phyloP scores from a whole-genome alignment of 2,329 filamentous ascomycete genomes.

The Calonectria henricotiae region DNA sequence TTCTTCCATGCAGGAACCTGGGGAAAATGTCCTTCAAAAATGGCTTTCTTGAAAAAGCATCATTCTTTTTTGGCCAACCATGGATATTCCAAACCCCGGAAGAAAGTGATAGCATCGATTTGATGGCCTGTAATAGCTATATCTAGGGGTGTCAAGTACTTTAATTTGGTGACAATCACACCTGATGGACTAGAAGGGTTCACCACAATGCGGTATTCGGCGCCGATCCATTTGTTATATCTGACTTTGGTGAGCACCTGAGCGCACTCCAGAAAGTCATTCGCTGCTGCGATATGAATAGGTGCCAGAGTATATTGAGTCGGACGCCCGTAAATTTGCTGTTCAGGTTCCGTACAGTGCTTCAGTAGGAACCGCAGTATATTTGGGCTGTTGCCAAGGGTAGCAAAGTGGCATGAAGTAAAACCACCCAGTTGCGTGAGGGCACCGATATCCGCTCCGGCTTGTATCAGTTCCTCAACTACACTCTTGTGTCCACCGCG shows the following conservation, averaged over 20 bases:
- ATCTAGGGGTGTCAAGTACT: too few relatives aligned
- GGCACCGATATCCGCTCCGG: background rate
- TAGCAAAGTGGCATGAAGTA: background rate
- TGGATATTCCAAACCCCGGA: too few relatives aligned
- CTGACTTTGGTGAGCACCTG: background rate
- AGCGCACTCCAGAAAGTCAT: background rate
- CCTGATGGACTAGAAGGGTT: background rate
- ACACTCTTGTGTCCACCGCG: background rate
- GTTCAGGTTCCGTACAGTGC: background rate
- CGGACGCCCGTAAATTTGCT: background rate
- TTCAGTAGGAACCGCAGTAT: background rate
- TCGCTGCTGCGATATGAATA: background rate
- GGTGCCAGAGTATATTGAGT: background rate
- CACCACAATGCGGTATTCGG: background rate
- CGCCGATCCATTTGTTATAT: background rate
- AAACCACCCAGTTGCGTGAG: background rate
- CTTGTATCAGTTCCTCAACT: background rate
- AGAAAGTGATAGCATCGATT: too few relatives aligned
- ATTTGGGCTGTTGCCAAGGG: background rate
- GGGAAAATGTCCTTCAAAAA: too few relatives aligned
- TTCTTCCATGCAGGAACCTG: too few relatives aligned
- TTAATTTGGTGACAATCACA: background rate
- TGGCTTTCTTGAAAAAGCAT: too few relatives aligned
- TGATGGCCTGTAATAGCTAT: too few relatives aligned
- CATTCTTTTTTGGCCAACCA: too few relatives aligned